Conservation (phyloP, 805 yeast species). For the Candida nonsorbophila region DNA sequence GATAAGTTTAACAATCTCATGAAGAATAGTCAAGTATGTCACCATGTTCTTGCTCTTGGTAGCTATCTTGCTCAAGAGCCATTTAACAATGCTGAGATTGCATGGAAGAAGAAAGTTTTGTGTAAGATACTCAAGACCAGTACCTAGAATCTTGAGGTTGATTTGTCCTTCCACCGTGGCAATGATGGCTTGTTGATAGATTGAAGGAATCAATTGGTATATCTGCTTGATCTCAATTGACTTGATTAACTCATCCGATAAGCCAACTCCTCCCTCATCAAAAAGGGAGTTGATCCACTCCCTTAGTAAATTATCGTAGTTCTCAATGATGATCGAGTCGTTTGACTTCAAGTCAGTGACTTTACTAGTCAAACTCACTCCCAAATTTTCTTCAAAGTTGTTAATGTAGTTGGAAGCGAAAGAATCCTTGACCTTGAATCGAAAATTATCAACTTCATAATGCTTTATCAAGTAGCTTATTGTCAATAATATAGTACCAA, state of each 20-base stretch:
- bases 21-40: conserved; percentile 14
- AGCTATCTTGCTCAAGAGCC: conserved; percentile 17
- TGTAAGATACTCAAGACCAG: conserved; percentile 82
- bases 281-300: conserved; percentile 81
- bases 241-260: conserved; percentile 77
- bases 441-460: conserved; percentile 17
- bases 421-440: conserved; percentile 20
- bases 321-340: conserved; percentile 22
- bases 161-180: conserved; percentile 55
- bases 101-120: conserved; percentile 69
- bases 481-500: conserved; percentile 52
- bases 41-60: conserved; percentile 10
- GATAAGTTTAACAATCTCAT: conserved; percentile 20
- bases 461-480: conserved; percentile 2
- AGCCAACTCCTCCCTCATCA: conserved; percentile 61
- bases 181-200: conserved; percentile 65
- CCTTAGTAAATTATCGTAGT: conserved; percentile 30
- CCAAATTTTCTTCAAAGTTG: conserved; percentile 24
- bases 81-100: conserved; percentile 33
- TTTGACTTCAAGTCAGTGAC: conserved; percentile 15
- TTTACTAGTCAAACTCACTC: conserved; percentile 22
- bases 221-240: conserved; percentile 63
- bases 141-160: conserved; percentile 54
- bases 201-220: conserved; percentile 62
- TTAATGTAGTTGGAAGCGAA: conserved; percentile 28